Base-by-base conservation (phyloP, 768 basidiomycete genomes). In the Scleroderma bovista region DNA sequence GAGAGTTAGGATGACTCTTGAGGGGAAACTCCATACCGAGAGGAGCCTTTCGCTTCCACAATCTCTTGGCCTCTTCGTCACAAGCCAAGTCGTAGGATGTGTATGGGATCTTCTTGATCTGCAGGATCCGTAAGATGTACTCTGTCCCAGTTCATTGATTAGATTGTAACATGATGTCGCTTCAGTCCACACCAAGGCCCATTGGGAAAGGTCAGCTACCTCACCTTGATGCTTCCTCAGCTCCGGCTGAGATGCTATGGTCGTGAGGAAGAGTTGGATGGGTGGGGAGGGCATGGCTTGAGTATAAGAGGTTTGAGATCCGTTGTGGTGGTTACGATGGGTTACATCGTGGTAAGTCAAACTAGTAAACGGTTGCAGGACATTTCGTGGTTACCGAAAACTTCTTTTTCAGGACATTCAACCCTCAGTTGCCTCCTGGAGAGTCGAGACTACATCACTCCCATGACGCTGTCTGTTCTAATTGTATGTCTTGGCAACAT, bases 41-140 rank as follows among this genome's bases (percentile, higher is more conserved):
- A 33, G 90, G 90, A 1, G 85, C 87, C 63, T 84, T 93, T 57
- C 91, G 75, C 65, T 76, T 85, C 90, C 90, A 93, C 20, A 90
- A 66, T 49, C 69, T 68, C 64, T 91, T 92, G 15, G 90, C 88
- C 17, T 81, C 77, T 59, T 86, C 84, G 61, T 93, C 88, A 4
- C 86, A 88, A 24, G 90, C 90, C 34, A 93, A 76, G 67, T 93
- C 90, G 60, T 89, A 93, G 10, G 86, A 84, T 1, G 72, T 82
- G 69, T 84, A 93, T 7, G 80, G 75, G 45, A 92, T 86, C 72
- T 87, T 91, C 78, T 89, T 88, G 64, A 84, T 81, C 66, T 93
- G 90, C 46, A 93, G 72, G 47, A 85, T 86, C 44, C 90, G 81
- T 48, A 93, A 64, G 38, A 93, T 70, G 61, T 89, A 91, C 61